Evolutionary conservation across 1,139 yeast species (phyloP).

Genomic region (Ogataea hybrid): DNA sequence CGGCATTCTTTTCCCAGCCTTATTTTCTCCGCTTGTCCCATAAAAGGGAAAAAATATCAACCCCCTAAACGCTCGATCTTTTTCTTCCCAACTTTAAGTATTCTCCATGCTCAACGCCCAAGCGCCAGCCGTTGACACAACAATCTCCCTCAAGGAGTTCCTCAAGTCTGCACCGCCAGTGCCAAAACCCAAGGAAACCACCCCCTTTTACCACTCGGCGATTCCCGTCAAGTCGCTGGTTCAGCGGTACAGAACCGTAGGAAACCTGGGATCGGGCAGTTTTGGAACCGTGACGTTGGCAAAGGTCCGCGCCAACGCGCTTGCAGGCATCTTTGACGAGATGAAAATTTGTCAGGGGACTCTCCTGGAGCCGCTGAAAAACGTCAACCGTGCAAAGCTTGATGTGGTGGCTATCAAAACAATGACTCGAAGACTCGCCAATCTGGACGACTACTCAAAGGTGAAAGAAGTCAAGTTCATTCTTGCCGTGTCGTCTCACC

Average conservation of each 20-base stretch:
- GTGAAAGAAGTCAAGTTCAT: slow-evolving; percentile 79
- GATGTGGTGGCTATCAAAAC: slow-evolving; percentile 82
- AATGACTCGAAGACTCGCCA: slow-evolving; percentile 54
- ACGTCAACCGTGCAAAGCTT: slow-evolving; percentile 19
- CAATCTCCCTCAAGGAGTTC: slow-evolving; percentile 15
- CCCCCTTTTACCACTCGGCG: slow-evolving; percentile 2
- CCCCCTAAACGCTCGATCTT: slow-evolving; percentile 12
- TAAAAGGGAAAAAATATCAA: slow-evolving; percentile 4
- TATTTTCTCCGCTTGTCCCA: slow-evolving; percentile 5
- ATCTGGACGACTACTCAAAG: slow-evolving; percentile 54
- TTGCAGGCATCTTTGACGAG: slow-evolving; percentile 16
- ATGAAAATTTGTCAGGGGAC: slow-evolving; percentile 38
- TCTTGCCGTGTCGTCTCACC: slow-evolving; percentile 66
- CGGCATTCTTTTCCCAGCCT: neutral
- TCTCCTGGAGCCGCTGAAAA: slow-evolving; percentile 46
- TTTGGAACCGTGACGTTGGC: slow-evolving; percentile 75
- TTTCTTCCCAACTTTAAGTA: slow-evolving; percentile 5
- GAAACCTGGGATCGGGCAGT: slow-evolving; percentile 69
- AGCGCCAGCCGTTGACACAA: slow-evolving; percentile 11
- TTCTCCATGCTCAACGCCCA: slow-evolving; percentile 17
- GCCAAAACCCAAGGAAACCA: slow-evolving; percentile 3
- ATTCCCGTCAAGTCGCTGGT: slow-evolving; percentile 27
- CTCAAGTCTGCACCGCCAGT: slow-evolving; percentile 10
- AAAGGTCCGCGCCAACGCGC: slow-evolving; percentile 34
- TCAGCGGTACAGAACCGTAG: slow-evolving; percentile 47